These are phyloP conservation scores for Chaetomiaceae sp. DNA, from an alignment of 2,329 filamentous ascomycete genomes.

Conservation along the genomic window DNA sequence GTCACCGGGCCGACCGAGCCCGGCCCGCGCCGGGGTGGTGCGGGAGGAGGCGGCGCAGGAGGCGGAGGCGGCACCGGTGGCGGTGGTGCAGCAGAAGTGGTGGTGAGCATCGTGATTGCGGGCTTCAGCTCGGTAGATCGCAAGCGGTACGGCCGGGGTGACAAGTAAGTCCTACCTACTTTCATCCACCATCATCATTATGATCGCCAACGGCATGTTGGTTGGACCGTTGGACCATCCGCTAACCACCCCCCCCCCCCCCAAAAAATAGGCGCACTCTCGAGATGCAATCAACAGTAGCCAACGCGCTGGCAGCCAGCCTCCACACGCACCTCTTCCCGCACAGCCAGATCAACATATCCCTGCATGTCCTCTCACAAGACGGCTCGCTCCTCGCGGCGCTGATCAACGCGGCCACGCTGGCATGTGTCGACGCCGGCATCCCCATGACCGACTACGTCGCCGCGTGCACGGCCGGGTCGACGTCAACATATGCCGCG, in stretches of 20 bases:
- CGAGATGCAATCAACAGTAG: slow-evolving; percentile 76
- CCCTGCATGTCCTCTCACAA: slow-evolving; percentile 80
- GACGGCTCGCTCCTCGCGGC: slow-evolving; percentile 88
- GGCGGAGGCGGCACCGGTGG: slow-evolving; percentile 27
- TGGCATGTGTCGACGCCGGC: slow-evolving; percentile 90
- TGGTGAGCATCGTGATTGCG: slow-evolving; percentile 77
- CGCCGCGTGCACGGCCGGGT: slow-evolving; percentile 80
- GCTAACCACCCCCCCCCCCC: neutral
- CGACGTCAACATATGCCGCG: slow-evolving; percentile 60
- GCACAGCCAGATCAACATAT: slow-evolving; percentile 76
- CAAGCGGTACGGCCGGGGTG: slow-evolving; percentile 66
- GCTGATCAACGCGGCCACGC: slow-evolving; percentile 83
- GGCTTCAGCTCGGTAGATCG: slow-evolving; percentile 86
- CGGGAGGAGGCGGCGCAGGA: slow-evolving; percentile 39
- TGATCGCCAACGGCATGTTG: neutral
- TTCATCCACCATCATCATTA: neutral
- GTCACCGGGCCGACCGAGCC: slow-evolving; percentile 79
- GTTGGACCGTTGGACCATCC: no score
- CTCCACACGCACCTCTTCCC: slow-evolving; percentile 87
- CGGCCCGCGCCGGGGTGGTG: slow-evolving; percentile 38
- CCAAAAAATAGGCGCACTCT: slow-evolving; percentile 59
- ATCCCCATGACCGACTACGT: slow-evolving; percentile 94
- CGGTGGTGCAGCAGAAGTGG: slow-evolving; percentile 55
- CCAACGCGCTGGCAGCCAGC: slow-evolving; percentile 68
- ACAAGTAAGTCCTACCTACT: slow-evolving; percentile 59